Evolutionary conservation across 176 grass and related monocot genomes (phyloP), one percentile per base, ranked within the genome.

Genomic region (Aegilops longissima): DNA sequence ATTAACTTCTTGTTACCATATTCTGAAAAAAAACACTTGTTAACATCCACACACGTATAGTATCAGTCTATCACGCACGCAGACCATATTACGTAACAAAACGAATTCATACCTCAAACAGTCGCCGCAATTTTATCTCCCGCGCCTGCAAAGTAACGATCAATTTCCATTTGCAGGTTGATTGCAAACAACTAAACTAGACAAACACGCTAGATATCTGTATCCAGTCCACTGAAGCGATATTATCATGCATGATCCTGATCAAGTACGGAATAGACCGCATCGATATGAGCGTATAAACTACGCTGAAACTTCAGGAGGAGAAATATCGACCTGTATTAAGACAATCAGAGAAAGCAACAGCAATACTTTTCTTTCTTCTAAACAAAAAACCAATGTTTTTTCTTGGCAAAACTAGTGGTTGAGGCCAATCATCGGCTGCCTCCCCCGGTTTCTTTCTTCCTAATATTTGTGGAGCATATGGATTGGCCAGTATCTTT

Each of bases 391-490:
- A 65, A 7, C 0, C 61, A 9, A 5, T 68, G n/a, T 71, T 63
- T 70, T 49, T 61, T 79, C 1, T 14, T 35, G 4, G 3, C 14
- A 56, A 59, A 86, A 3, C 0, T 67, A 21, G 83, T 70, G 34
- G 77, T 68, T 85, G 45, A 21, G 33, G 58, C 58, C 61, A 85
- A 81, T 69, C 88, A 81, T 36, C 88, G 30, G 59, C 77, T 69
- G 77, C 83, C 45, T 77, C 78, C 70, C 83, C 35, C 63, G 62
- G 38, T 71, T 27, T 71, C 8, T 11, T 1, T 25, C 21, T 9
- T 3, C 10, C 2, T 36, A 6, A 39, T 6, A 77, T 68, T 45
- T 67, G 51, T 64, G 64, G 52, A 78, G 79, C 88, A 78, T 34
- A 70, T 63, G 54, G 71, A 18, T 61, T 31, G 79, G 72, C 64